Base-by-base conservation (phyloP, 495 filamentous ascomycete species). In the Saxophila tyrrhenica region DNA sequence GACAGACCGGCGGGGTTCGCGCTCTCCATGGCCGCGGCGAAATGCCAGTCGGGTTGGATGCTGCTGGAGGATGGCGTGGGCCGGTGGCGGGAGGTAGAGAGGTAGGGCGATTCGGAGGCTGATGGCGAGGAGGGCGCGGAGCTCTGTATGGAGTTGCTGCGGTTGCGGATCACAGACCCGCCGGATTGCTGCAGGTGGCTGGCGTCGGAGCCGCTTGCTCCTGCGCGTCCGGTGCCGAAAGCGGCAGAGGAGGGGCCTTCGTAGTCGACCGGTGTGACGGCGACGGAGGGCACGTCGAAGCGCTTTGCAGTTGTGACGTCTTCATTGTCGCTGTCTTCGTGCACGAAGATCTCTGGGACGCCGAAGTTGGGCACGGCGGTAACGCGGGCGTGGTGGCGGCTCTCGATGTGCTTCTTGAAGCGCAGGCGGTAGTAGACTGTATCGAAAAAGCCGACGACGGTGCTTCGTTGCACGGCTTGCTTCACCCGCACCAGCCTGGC, bases 401-500 rank as follows among this genome's bases (percentile, higher is more conserved):
- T 72, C 29, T 87, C 82, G 61, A 83, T 71, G 56, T 75, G 75
- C 19, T 76, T 84, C 62, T 86, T 81, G 76, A 95, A 96, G 56
- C 78, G 72, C 24, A 90, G 86, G 49, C 80, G 78, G 81, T 87
- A 95, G 72, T 88, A 91, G 67, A 97, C 73, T 21, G 89, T 97
- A 64, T 96, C 85, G 71, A 99, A 96, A 75, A 99, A 99, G 25
- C 89, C 88, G 16, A 86, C 78, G 5, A 99, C 92, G 25, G 87
- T 79, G 51, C 89, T 86, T 41, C 92, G 80, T 39, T 85, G 84
- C 50, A 97, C 87, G 57, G 89, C 88, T 67, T 99, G 90, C 65
- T 99, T 87, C n/a, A 99, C 92, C 48, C 90, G 84, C 65, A 95
- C 89, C 16, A 99, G 75, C 24, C 91, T 82, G 35, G 89, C 84